These are phyloP conservation scores for Rosa chinensis DNA, from an alignment of 306 rosid genomes.

Conservation along the genomic window DNA sequence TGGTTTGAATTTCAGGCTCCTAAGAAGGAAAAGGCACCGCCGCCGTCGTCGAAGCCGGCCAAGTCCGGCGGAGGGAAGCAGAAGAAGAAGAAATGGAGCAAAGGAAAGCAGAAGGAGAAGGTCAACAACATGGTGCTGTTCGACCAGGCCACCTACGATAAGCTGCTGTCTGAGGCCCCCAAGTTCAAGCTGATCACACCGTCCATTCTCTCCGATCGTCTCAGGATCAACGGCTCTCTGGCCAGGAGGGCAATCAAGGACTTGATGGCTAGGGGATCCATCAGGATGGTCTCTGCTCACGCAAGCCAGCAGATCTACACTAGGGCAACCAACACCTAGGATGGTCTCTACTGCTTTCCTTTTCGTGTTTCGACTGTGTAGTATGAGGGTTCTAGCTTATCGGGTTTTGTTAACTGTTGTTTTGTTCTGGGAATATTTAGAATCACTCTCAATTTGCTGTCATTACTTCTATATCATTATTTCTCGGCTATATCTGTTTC, in stretches of 20 bases:
- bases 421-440: not conserved
- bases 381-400: not conserved
- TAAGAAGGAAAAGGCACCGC: conserved; percentile 73
- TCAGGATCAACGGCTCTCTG: conserved; percentile 67
- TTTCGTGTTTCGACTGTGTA: not conserved
- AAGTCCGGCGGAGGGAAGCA: conserved; percentile 75
- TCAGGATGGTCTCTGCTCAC: conserved; percentile 61
- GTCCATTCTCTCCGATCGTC: conserved; percentile 58
- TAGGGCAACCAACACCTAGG: conserved; percentile 67
- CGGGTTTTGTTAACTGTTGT: not conserved
- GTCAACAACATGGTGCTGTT: conserved; percentile 70
- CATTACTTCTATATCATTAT: too few species aligned
- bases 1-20: conserved; percentile 44
- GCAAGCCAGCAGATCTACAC: conserved; percentile 73
- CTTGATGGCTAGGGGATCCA: conserved; percentile 62
- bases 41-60: conserved; percentile 69
- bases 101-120: conserved; percentile 83
- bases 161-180: conserved; percentile 64
- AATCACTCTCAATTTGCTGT: not conserved
- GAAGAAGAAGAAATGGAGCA: conserved; percentile 83
- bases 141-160: conserved; percentile 58
- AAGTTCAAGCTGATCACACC: conserved; percentile 72
- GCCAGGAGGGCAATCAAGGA: conserved; percentile 66
- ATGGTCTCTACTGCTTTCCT: not conserved
- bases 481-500: not conserved